These are phyloP conservation scores for Berkeleyomyces basicola DNA, from an alignment of 2,329 filamentous ascomycete genomes.

Conservation along the genomic window DNA sequence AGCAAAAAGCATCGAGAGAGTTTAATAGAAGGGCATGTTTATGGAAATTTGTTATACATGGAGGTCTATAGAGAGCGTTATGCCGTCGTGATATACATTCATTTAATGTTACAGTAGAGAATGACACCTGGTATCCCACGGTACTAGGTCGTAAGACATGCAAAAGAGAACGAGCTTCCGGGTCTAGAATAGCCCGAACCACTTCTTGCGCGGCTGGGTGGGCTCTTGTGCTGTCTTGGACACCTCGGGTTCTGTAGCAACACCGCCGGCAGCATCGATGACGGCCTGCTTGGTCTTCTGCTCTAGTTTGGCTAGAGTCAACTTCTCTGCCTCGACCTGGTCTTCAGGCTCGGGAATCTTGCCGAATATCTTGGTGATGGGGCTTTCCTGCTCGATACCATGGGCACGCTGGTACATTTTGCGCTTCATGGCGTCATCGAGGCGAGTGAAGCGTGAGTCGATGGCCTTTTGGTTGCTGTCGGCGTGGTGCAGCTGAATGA, in stretches of 20 bases:
- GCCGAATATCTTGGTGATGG: conserved; percentile 31
- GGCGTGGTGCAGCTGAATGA: conserved; percentile 60
- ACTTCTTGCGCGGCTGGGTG: conserved; percentile 10
- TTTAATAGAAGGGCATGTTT: background rate
- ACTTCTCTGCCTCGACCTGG: conserved; percentile 22
- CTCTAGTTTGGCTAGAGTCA: conserved; percentile 10
- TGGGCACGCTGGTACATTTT: conserved; percentile 73
- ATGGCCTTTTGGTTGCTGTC: conserved; percentile 51
- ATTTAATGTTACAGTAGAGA: background rate
- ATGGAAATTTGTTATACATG: background rate
- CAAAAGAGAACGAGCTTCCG: background rate
- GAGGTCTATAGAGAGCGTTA: background rate
- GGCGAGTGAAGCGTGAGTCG: conserved; percentile 53
- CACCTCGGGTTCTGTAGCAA: background rate
- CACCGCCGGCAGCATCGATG: conserved; percentile 4
- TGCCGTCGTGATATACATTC: background rate
- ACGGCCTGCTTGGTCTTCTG: conserved; percentile 12
- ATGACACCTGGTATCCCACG: background rate
- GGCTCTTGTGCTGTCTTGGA: background rate
- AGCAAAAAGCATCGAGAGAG: background rate
- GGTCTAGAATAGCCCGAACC: conserved; percentile 11
- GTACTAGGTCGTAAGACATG: background rate
- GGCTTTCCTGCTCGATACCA: conserved; percentile 51
- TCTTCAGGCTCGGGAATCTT: conserved; percentile 22
- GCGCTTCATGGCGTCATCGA: conserved; percentile 80